These are phyloP conservation scores for Fusarium chuoi DNA, from an alignment of 2,329 filamentous ascomycete genomes.

Conservation along the genomic window DNA sequence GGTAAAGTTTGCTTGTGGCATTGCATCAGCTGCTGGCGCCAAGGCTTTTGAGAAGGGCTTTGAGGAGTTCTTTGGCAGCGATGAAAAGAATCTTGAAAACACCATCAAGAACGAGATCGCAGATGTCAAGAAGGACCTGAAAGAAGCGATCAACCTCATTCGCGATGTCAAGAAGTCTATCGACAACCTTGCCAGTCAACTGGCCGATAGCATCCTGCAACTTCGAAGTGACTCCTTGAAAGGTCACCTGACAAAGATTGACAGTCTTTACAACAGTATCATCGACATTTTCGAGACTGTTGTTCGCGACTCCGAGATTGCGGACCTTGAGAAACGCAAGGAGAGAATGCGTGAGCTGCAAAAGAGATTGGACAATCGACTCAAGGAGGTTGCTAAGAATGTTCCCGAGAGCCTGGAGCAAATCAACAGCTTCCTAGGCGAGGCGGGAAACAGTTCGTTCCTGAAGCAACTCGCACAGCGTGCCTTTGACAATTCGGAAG, in stretches of 20 bases:
- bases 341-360: rapidly evolving
- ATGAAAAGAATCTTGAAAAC: background rate
- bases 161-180: background rate
- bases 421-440: rapidly evolving
- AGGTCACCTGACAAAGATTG: background rate
- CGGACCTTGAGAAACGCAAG: background rate
- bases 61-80: background rate
- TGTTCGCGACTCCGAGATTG: rapidly evolving
- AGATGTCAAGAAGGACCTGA: background rate
- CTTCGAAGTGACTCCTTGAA: background rate
- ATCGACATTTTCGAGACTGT: background rate
- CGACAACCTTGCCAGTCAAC: background rate
- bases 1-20: background rate
- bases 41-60: background rate
- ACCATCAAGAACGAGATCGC: background rate
- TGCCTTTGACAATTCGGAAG: background rate
- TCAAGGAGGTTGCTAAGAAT: background rate
- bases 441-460: background rate
- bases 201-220: background rate
- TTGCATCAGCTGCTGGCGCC: rapidly evolving
- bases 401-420: background rate
- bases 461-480: background rate
- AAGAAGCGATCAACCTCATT: rapidly evolving
- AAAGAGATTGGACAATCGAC: rapidly evolving
- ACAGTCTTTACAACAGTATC: background rate